Evolutionary conservation across 1,284 basidiomycete species (phyloP), one percentile per base, ranked within the genome.

Genomic region (Cutaneotrichosporon cutaneum): DNA sequence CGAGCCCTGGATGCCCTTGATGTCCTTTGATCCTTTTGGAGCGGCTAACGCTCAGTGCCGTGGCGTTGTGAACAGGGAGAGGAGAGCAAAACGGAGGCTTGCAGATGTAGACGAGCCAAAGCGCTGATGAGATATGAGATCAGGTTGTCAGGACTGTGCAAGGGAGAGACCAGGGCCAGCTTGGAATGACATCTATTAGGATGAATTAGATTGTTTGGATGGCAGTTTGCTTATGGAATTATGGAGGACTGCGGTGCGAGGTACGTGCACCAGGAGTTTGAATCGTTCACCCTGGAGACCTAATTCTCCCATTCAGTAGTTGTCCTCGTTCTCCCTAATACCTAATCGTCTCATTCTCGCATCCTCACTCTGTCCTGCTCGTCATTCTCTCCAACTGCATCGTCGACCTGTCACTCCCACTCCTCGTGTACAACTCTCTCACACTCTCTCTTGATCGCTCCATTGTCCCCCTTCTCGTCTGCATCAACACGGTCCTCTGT

Each of bases 301-400:
- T 42, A 42, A 42, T n/a, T 42, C 39, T 42, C 39, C 39, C 39
- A 47, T 56, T 30, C 10, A 33, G 13, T 22, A 22, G 30, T 30
- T 30, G 4, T 9, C 30, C 30, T 30, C 30, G 30, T 14, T 33
- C 52, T 27, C 18, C n/a, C 22, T 16, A 39, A 42, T 24, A 39
- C 42, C 9, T 51, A 33, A 27, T 35, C 22, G 16, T 32, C 18
- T 42, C 42, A n/a, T 22, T n/a, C 39, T 30, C 30, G 8, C 45
- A 18, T 18, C 35, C 54, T 36, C 48, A 18, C 11, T 26, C 11
- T n/a, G 6, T 39, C 33, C 11, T 16, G 3, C 4, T 26, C 22
- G 4, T 8, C 54, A 6, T 8, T 60, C 33, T 54, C 45, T 27
- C 10, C 58, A 56, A 42, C n/a, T 42, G 39, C 39, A 42, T 42